Base-by-base conservation (phyloP, 495 filamentous ascomycete species). In the Podospora comata region DNA sequence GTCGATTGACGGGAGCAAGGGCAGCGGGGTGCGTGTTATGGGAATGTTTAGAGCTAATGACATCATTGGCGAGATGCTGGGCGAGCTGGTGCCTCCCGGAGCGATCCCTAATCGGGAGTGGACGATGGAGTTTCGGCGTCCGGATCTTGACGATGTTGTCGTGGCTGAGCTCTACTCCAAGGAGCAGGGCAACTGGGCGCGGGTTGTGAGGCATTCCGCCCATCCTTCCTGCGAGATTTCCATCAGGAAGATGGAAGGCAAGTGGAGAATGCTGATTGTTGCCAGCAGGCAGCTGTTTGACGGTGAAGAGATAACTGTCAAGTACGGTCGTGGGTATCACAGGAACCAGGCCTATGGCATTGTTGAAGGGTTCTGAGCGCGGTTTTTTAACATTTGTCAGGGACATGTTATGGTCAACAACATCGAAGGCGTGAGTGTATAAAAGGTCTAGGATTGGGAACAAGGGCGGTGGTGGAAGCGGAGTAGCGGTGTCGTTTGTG, bases 161-260 rank as follows among this genome's bases (percentile, higher is more conserved):
- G 72, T 77, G 7, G 75, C 75, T 9, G 74, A 77, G 32, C 73
- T 77, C 19, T 75, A 71, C 18, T 67, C 74, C 5, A 61, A 61
- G 30, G 60, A 62, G 23, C 69, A 66, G 64, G 75, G 75, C 32
- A 77, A 77, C 62, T 77, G 75, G 75, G 74, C 76, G 11, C 72
- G 75, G n/a, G 72, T 72, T 30, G 75, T 77, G 65, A 65, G 27
- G 18, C 75, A 77, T 48, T 69, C 60, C 60, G 48, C 53, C 2
- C 26, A 65, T 6, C 75, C 75, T 19, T 69, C 69, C 11, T 69
- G 72, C 19, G 64, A 39, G 54, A 73, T 75, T 44, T 60, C 48
- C 39, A 9, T 68, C 3, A 65, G 75, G 65, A 76, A 75, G 63
- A 70, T 76, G 15, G 65, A 68, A 7, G 74, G 75, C 3, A 64